Evolutionary conservation across 805 yeast species (phyloP), one percentile per base, ranked within the genome.

Genomic region (Starmerella apis): DNA sequence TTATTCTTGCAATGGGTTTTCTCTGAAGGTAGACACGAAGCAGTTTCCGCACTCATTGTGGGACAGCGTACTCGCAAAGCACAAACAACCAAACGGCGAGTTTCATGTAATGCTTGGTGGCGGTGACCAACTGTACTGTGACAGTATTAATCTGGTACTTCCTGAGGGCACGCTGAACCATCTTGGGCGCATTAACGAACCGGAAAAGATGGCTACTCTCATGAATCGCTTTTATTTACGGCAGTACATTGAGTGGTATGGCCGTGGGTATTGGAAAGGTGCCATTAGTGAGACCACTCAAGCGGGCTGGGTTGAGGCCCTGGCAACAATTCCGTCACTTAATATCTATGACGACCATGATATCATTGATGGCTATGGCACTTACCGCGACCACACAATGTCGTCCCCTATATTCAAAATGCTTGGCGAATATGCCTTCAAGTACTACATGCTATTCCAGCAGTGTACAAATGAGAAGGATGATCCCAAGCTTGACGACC

Each of bases 41-140:
- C 65, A 65, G 4, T 92, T 79, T 67, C 77, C 79, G 52, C 85
- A 88, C 8, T 80, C 85, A 2, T 66, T 92, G 55, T 90, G 97
- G 97, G 72, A 70, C 35, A 96, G 92, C 62, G 94, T 90, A 3
- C 59, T 88, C 58, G 70, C 74, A 24, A 77, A 78, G 52, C 96
- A 90, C 61, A 58, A 65, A 4, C 69, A 72, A 35, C 58, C 65
- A 6, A 69, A 73, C 36, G 77, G 76, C 35, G 76, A 73, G 37
- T 86, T 86, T 66, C 96, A 90, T 64, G 96, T 86, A 4, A 88
- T 90, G 94, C 70, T 92, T 25, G 97, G 97, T 25, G 97, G 97
- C 47, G 98, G 98, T 28, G 98, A 90, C 67, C 98, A 90, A 68
- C 75, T 90, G 46, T 90, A 90, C 64, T 79, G 88, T 47, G 98